Conservation (phyloP, 2,329 filamentous ascomycete genomes). For the Ascocoryne sarcoides region DNA sequence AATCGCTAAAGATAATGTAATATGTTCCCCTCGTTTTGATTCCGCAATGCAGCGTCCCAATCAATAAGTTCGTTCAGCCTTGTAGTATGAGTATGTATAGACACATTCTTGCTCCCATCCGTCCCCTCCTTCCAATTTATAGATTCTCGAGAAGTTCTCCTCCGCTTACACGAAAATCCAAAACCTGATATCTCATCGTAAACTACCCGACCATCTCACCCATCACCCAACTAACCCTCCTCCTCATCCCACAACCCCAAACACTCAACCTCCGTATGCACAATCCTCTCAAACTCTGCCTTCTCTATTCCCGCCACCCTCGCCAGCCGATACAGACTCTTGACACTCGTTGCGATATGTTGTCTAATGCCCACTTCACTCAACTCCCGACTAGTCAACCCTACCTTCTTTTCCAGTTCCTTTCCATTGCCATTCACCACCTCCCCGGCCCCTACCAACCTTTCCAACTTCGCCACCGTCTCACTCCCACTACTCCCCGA, state of each 20-base stretch:
- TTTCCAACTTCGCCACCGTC: slow-evolving; percentile 49
- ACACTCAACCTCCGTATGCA: slow-evolving; percentile 63
- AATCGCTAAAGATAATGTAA: no score
- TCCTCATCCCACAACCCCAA: slow-evolving; percentile 32
- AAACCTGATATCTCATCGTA: no score
- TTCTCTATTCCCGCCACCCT: slow-evolving; percentile 63
- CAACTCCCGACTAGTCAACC: slow-evolving; percentile 47
- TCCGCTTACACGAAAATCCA: no score
- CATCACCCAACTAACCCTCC: background rate
- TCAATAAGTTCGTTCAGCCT: no score
- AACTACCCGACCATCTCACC: no score
- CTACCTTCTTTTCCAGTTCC: no score
- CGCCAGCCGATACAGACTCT: slow-evolving; percentile 66
- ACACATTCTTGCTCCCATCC: no score
- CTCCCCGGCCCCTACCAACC: slow-evolving; percentile 42
- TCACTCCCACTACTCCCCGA: slow-evolving; percentile 46
- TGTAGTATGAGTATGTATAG: no score
- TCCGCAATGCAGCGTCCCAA: no score
- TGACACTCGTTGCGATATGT: slow-evolving; percentile 68
- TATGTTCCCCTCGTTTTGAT: no score
- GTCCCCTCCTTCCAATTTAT: background rate
- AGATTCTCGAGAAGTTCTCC: background rate
- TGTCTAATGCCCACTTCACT: slow-evolving; percentile 69
- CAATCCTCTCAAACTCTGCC: slow-evolving; percentile 64
- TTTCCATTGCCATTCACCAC: slow-evolving; percentile 21